Conservation (phyloP, 2,329 filamentous ascomycete genomes). For the Aquanectria penicillioides region DNA sequence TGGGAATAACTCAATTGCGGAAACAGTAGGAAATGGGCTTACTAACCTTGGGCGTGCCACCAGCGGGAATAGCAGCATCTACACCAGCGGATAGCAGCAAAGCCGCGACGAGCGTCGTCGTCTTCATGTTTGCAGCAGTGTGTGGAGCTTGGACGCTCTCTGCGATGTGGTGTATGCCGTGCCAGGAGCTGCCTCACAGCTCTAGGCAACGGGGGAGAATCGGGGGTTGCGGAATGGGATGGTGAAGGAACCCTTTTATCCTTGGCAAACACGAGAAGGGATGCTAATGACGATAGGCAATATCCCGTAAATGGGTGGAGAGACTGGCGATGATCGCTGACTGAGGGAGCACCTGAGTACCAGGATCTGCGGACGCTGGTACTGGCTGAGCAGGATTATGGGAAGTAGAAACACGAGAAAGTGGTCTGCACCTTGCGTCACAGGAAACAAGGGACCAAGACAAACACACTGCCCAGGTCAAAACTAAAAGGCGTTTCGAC, state of each 20-base stretch:
- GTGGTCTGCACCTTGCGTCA: background rate
- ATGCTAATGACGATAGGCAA: slow-evolving; percentile 3
- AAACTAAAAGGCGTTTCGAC: background rate
- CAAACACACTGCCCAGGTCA: background rate
- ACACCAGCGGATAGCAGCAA: slow-evolving; percentile 44
- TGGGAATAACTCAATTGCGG: background rate
- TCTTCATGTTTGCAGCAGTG: slow-evolving; percentile 45
- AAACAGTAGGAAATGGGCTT: slow-evolving; percentile 12
- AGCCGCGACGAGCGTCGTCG: slow-evolving; percentile 43
- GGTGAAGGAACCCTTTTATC: background rate
- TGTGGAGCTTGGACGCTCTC: too few relatives aligned
- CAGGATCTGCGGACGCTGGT: slow-evolving; percentile 12
- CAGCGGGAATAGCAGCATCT: slow-evolving; percentile 37
- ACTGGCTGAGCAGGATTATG: background rate
- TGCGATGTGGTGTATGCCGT: too few relatives aligned
- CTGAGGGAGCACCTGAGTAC: background rate
- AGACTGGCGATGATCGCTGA: slow-evolving; percentile 4
- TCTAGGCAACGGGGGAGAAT: too few relatives aligned
- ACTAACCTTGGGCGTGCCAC: slow-evolving; percentile 31
- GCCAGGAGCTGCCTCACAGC: too few relatives aligned
- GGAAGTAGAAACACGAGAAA: background rate
- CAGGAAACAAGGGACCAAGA: background rate
- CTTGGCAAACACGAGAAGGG: background rate
- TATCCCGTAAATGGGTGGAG: slow-evolving; percentile 1
- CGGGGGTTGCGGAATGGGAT: too few relatives aligned